Evolutionary conservation across 345 rosid species (phyloP).

Genomic region (Syzygium jambos): DNA sequence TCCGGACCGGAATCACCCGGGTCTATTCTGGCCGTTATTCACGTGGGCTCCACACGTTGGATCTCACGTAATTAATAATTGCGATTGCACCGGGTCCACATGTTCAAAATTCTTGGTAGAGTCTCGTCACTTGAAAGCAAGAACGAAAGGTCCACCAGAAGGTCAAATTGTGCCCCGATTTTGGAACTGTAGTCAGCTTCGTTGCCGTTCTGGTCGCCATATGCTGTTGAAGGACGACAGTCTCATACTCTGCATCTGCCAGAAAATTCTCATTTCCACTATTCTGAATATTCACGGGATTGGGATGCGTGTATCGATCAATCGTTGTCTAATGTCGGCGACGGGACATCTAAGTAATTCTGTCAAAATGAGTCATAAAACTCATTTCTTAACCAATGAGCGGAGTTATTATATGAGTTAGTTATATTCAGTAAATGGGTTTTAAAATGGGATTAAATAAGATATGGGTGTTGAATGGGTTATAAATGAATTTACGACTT

Average conservation of each 20-base stretch:
- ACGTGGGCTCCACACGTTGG: background rate
- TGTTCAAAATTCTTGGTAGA: background rate
- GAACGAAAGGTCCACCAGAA: background rate
- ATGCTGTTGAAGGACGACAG: background rate
- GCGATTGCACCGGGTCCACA: background rate
- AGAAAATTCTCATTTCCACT: background rate
- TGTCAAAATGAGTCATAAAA: too few species aligned
- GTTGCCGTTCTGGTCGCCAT: background rate
- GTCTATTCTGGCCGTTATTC: background rate
- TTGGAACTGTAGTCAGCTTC: background rate
- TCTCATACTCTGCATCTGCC: background rate
- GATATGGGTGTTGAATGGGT: too few species aligned
- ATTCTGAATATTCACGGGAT: background rate
- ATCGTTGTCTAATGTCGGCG: background rate
- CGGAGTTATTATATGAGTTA: too few species aligned
- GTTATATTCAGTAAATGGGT: too few species aligned
- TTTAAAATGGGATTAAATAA: too few species aligned
- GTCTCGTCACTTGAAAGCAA: background rate
- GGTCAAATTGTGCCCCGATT: background rate
- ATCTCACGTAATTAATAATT: background rate
- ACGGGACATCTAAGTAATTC: background rate
- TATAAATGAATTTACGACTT: too few species aligned
- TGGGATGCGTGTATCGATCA: background rate
- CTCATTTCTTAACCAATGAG: too few species aligned
- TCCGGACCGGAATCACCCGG: background rate